Evolutionary conservation across 2,329 filamentous ascomycete species (phyloP), one percentile per base, ranked within the genome.

Genomic region (Huntiella omanensis): DNA sequence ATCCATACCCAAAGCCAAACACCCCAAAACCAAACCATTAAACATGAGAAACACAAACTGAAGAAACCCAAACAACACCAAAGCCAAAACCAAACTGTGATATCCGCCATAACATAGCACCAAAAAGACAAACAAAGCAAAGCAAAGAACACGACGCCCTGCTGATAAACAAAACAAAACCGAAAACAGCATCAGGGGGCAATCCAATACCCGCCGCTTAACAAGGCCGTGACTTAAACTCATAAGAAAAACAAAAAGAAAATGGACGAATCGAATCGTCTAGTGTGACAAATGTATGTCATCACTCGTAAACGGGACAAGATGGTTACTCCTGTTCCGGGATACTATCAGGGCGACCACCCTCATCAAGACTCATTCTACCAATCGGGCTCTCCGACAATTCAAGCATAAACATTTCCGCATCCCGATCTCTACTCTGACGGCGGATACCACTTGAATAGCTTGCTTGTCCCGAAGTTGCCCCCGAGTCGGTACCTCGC

Each of bases 331-430:
- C 32, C 5, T 11, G 8, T 33, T 43, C 22, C 6, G 40, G 40
- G 8, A 43, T 43, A 35, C 35, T 45, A 12, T 17, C 33, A 43
- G 40, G 40, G 6, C 36, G 19, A 10, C 22, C 17, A 13, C 59
- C 61, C 51, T 77, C 74, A 52, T 79, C 75, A 5, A 77, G 57
- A 53, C 72, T 78, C 51, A 71, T 66, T 51, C 74, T 64, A 4
- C 44, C 39, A 69, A 68, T 47, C 69, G 67, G 13, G 70, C 65
- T 49, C 13, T 49, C 48, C 6, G 45, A 33, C 13, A 49, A 36
- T 11, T 49, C 48, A 39, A 49, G 36, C 33, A 35, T 33, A 38
- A 46, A 49, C 40, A 49, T 40, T 15, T 49, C 48, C 16, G 46
- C 47, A 7, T 68, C 65, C 13, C 22, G n/a, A 58, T 49, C 43